Percentiles rank a stretch among this genome's conserved stretches.
These are phyloP conservation scores for Stenogyne calaminthoides DNA, from an alignment of 305 asterid species.

Conservation along the genomic window DNA sequence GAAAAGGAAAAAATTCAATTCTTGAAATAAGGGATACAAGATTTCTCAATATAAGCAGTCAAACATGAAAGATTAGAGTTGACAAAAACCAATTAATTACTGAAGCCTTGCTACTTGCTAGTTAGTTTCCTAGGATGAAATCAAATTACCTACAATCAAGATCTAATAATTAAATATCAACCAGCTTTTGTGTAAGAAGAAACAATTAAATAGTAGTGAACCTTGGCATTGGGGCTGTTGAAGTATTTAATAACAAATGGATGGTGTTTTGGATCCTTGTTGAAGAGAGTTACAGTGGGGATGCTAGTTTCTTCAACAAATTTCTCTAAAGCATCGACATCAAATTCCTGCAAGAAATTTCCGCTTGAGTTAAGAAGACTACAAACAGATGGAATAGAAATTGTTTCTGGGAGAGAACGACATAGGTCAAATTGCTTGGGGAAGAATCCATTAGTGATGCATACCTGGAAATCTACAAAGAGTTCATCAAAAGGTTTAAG, in stretches of 20 bases:
- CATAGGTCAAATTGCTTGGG: not conserved
- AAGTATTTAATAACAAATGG: constrained; percentile 71
- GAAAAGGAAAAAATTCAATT: not conserved
- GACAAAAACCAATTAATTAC: constrained; percentile 6
- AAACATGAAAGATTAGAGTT: not conserved
- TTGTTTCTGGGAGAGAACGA: not conserved
- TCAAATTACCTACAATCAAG: not conserved
- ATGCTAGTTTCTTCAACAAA: constrained; percentile 66
- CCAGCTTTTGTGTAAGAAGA: not conserved
- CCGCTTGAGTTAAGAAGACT: constrained; percentile 11
- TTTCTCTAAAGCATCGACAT: constrained; percentile 67
- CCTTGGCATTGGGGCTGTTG: constrained; percentile 64
- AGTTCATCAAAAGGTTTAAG: constrained; percentile 96
- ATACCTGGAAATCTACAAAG: constrained; percentile 79
- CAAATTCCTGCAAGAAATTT: constrained; percentile 60
- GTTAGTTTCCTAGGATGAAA: not conserved
- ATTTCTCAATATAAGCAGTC: constrained; percentile 5
- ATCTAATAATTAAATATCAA: not conserved
- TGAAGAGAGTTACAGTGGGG: constrained; percentile 69
- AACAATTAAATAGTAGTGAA: constrained; percentile 25
- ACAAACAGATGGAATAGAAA: constrained; percentile 13
- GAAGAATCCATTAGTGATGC: not conserved
- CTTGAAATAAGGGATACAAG: not conserved
- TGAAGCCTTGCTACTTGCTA: not conserved
- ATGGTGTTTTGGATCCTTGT: constrained; percentile 73